These are phyloP conservation scores for Pleurotus citrinopileatus DNA, from an alignment of 768 basidiomycete species.

Conservation along the genomic window DNA sequence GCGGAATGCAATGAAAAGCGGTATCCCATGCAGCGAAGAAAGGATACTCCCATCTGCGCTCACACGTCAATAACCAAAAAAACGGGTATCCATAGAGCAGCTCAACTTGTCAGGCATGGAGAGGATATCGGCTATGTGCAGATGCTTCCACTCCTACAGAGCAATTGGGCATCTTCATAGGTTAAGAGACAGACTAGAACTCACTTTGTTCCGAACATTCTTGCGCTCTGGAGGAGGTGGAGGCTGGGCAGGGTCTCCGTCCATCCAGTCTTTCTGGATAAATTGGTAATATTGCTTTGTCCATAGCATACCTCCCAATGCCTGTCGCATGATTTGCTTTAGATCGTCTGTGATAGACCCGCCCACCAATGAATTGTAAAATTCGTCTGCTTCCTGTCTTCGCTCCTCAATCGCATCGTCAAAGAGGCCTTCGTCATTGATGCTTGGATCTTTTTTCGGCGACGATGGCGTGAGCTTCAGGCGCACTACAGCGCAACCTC, in stretches of 20 bases:
- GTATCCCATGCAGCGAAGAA: slow-evolving; percentile 99
- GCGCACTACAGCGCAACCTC: slow-evolving; percentile 93
- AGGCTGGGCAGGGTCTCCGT: slow-evolving; percentile 94
- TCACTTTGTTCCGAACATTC: slow-evolving; percentile 75
- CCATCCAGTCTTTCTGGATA: slow-evolving; percentile 94
- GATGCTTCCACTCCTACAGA: slow-evolving; percentile 86
- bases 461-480: slow-evolving; percentile 84
- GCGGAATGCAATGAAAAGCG: slow-evolving; percentile 98
- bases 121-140: slow-evolving; percentile 92
- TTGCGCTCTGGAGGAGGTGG: slow-evolving; percentile 90
- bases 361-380: slow-evolving; percentile 77
- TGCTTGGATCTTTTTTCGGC: slow-evolving; percentile 70
- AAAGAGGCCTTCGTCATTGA: slow-evolving; percentile 87
- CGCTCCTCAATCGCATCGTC: slow-evolving; percentile 90
- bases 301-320: slow-evolving; percentile 96
- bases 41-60: slow-evolving; percentile 89
- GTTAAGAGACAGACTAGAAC: slow-evolving; percentile 18
- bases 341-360: slow-evolving; percentile 91
- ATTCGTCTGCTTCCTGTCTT: slow-evolving; percentile 93
- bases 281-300: slow-evolving; percentile 97
- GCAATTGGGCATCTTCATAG: neutral
- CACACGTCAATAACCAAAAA: slow-evolving; percentile 8
- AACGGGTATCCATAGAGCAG: slow-evolving; percentile 19
- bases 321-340: slow-evolving; percentile 95
- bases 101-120: slow-evolving; percentile 97